phyloP scores from a whole-genome alignment of 2,329 filamentous ascomycete genomes.

The Apiospora saccharicola region DNA sequence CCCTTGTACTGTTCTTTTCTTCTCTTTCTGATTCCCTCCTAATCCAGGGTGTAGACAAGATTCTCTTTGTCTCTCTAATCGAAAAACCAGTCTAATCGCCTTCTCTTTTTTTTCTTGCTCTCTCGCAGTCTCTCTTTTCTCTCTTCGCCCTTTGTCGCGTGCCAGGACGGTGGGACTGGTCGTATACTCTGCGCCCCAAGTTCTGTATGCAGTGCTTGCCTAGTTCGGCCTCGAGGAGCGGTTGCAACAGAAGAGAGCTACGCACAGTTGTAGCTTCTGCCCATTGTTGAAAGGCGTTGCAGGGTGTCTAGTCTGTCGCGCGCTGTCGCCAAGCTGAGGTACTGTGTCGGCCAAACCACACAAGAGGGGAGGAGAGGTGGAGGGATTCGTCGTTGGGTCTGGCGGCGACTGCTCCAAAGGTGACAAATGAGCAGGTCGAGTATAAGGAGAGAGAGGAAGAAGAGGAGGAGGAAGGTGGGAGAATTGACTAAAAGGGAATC shows the following conservation, averaged over 20 bases:
- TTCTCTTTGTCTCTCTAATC: slow-evolving; percentile 14
- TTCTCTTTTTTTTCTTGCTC: slow-evolving; percentile 6
- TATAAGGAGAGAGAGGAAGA: not conserved
- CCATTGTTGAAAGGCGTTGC: slow-evolving; percentile 16
- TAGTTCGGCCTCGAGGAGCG: not conserved
- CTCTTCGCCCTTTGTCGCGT: slow-evolving; percentile 3
- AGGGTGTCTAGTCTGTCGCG: slow-evolving; percentile 15
- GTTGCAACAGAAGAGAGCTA: slow-evolving; percentile 24
- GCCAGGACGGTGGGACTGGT: not conserved
- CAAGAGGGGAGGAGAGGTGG: slow-evolving; percentile 21
- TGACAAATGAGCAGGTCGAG: slow-evolving; percentile 20
- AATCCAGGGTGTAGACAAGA: slow-evolving; percentile 4
- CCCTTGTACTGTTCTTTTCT: not conserved
- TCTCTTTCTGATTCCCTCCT: not conserved
- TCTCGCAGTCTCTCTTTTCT: slow-evolving; percentile 11
- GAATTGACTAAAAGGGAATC: slow-evolving; percentile 20
- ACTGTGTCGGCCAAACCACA: not conserved
- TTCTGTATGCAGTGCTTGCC: not conserved
- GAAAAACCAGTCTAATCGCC: slow-evolving; percentile 16
- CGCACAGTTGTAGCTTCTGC: slow-evolving; percentile 18
- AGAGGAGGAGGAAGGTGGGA: slow-evolving; percentile 19
- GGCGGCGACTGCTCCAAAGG: slow-evolving; percentile 7
- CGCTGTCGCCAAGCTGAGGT: slow-evolving; percentile 12
- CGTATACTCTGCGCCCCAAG: not conserved
- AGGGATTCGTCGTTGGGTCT: slow-evolving; percentile 12